These are phyloP conservation scores for Grosmannia penicillata DNA, from an alignment of 2,329 filamentous ascomycete genomes.

Conservation along the genomic window DNA sequence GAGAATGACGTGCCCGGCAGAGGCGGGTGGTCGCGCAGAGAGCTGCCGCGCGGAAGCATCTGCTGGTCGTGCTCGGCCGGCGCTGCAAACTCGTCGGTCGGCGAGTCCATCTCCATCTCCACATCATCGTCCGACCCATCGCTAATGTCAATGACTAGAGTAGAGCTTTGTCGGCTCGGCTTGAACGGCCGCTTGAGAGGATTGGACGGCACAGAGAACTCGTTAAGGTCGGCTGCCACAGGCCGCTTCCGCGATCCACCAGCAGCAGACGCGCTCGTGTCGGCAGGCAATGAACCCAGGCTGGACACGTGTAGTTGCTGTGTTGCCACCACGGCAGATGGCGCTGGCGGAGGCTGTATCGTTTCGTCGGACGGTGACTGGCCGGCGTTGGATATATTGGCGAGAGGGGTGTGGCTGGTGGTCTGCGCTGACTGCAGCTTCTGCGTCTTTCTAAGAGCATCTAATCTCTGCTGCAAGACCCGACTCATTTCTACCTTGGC, in stretches of 20 bases:
- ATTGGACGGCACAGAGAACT: constrained; percentile 24
- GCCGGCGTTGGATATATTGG: too few relatives aligned
- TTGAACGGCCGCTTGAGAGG: constrained; percentile 46
- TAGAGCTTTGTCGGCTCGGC: constrained; percentile 40
- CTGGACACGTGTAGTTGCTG: too few relatives aligned
- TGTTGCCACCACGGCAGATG: too few relatives aligned
- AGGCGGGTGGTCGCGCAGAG: constrained; percentile 29
- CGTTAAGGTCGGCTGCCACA: constrained; percentile 57
- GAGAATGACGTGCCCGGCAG: constrained; percentile 20
- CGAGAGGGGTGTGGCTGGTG: too few relatives aligned
- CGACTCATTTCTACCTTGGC: constrained; percentile 55
- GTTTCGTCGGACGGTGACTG: too few relatives aligned
- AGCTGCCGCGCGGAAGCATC: constrained; percentile 20
- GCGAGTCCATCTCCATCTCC: constrained; percentile 52
- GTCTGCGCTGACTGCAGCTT: too few relatives aligned
- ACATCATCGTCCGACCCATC: constrained; percentile 50
- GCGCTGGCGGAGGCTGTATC: too few relatives aligned
- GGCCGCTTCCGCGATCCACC: constrained; percentile 22
- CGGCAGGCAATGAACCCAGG: too few relatives aligned
- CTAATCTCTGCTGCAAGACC: constrained; percentile 63
- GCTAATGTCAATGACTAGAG: constrained; percentile 72
- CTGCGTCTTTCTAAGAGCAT: constrained; percentile 46
- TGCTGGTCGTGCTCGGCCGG: constrained; percentile 11
- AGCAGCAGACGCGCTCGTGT: not conserved
- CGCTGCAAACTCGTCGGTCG: constrained; percentile 24